Percentiles rank a stretch among this genome's conserved stretches.
These are phyloP conservation scores for Podospora appendiculata DNA, from an alignment of 495 filamentous ascomycete species.

Conservation along the genomic window DNA sequence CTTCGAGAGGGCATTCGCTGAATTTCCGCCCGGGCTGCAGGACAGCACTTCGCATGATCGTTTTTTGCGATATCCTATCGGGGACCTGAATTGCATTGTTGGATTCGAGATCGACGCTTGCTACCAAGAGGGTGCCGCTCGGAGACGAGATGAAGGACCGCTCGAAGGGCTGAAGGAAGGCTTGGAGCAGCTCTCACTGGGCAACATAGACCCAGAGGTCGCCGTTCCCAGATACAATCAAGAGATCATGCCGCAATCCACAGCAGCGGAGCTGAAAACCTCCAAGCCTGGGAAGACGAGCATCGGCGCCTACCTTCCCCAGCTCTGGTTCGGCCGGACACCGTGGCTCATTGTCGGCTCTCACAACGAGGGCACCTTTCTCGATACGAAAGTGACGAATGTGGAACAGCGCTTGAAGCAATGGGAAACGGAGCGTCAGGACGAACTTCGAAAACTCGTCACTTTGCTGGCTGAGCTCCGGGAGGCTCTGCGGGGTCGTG, in stretches of 20 bases:
- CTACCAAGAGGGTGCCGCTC: not conserved
- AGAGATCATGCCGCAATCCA: constrained; percentile 1
- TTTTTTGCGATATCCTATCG: constrained; percentile 1
- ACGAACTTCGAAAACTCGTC: not conserved
- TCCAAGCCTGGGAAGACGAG: not conserved
- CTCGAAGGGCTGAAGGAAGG: not conserved
- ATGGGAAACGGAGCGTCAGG: constrained; percentile 2
- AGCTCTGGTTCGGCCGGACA: constrained; percentile 8
- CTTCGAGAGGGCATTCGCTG: constrained; percentile 1
- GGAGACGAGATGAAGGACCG: not conserved
- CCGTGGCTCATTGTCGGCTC: not conserved
- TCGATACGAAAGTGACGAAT: not conserved
- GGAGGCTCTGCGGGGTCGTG: not conserved
- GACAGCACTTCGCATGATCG: constrained; percentile 1
- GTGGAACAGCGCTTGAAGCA: not conserved
- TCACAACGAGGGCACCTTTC: constrained; percentile 1
- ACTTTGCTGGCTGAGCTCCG: not conserved
- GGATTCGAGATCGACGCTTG: constrained; percentile 5
- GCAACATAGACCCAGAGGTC: not conserved
- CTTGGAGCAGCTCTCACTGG: not conserved
- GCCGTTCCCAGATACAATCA: not conserved
- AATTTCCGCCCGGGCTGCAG: not conserved
- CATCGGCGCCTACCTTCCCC: not conserved
- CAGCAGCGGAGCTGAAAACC: not conserved
- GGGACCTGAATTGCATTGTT: not conserved